phyloP scores from a whole-genome alignment of 495 filamentous ascomycete species.

The Podospora pseudopauciseta region DNA sequence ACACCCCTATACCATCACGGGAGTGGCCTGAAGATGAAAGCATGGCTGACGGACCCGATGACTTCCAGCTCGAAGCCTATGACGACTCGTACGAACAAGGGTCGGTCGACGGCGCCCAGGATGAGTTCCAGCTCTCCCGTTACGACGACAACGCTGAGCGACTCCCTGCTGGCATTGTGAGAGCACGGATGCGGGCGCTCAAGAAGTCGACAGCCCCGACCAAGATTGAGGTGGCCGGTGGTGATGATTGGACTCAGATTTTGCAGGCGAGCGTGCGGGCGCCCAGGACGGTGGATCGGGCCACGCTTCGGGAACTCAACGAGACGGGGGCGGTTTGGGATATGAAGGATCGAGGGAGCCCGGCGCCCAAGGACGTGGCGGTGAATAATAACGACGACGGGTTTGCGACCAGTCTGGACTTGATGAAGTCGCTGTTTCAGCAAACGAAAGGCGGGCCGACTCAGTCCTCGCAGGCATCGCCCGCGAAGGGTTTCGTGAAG shows the following conservation, averaged over 20 bases:
- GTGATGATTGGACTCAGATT: conserved; percentile 83
- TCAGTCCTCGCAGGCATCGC: conserved; percentile 39
- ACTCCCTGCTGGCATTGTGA: conserved; percentile 52
- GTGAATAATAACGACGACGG: conserved; percentile 50
- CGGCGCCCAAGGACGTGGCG: conserved; percentile 30
- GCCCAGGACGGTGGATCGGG: conserved; percentile 72
- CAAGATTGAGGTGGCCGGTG: conserved; percentile 53
- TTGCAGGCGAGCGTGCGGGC: conserved; percentile 89
- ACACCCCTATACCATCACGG: conserved; percentile 59
- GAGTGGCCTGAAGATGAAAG: conserved; percentile 56
- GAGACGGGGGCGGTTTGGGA: conserved; percentile 41
- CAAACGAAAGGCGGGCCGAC: conserved; percentile 48
- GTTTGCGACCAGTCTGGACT: conserved; percentile 76
- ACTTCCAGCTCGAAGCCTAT: conserved; percentile 36
- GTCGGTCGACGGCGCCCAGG: conserved; percentile 42
- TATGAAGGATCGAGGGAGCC: conserved; percentile 34
- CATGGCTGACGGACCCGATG: conserved; percentile 64
- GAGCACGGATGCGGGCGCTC: conserved; percentile 53
- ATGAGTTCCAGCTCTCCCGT: conserved; percentile 35
- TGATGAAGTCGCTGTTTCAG: conserved; percentile 87
- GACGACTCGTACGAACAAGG: conserved; percentile 30
- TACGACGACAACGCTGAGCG: conserved; percentile 35
- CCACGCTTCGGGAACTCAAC: conserved; percentile 46
- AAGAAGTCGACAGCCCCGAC: conserved; percentile 56
- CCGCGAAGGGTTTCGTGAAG: conserved; percentile 45